Evolutionary conservation across 768 basidiomycete species (phyloP), one percentile per base, ranked within the genome.

Genomic region (Peribolospora kevripleyi): DNA sequence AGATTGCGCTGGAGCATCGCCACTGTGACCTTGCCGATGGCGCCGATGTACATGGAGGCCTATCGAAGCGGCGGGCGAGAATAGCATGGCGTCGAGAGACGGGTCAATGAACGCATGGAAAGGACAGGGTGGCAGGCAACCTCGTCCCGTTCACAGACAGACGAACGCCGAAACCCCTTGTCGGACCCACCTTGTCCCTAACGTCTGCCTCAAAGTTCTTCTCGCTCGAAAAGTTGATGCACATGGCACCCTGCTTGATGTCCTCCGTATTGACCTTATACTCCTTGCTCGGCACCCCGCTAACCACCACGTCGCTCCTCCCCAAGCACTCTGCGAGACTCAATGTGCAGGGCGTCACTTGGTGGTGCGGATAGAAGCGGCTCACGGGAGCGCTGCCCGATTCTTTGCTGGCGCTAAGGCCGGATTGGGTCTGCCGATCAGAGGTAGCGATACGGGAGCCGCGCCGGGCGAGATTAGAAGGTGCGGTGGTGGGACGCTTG

Each of bases 1-100:
- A 98, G 65, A 66, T 98, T 98, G 50, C 91, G 77, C 63, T 93
- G 75, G n/a, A 98, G 74, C 85, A 98, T 91, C 64, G 90, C 71
- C 60, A 95, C 93, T 2, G 93, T 98, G 55, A 93, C 83, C 70
- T 91, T 93, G 14, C 93, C 93, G n/a, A 98, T 86, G 5, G 85
- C 81, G 7, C 91, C 88, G 59, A 97, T 74, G 67, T 95, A 95
- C 56, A 98, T 72, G 10, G 87, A 86, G 8, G 88, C 90, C 88
- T 87, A 56, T 11, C 39, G 51, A 38, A 36, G 7, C 14, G 37
- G 14, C 14, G 5, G 25, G 25, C 25, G 25, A 25, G 25, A 25
- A 25, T 25, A 25, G 25, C 25, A 25, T 25, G 25, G 25, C 25
- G 25, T 25, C 25, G 49, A 4, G 10, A 49, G 36, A 13, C 10